Evolutionary conservation across 257 asterid species (phyloP), one percentile per base, ranked within the genome.

Genomic region (Salvia hispanica): DNA sequence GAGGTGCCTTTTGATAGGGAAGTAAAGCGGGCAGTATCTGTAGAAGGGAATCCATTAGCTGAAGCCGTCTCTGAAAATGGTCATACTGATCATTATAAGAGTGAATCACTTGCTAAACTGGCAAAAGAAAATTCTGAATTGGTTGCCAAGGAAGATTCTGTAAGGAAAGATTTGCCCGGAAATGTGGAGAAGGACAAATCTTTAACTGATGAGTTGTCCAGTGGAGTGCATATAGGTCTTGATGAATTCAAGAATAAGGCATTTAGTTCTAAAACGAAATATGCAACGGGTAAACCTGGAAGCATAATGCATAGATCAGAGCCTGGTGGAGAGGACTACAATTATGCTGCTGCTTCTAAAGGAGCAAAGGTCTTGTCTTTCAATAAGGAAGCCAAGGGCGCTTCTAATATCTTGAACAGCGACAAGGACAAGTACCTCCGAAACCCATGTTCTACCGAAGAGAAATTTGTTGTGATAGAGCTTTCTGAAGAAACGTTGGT

Each of bases 301-400:
- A 71, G 88, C 75, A 69, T 85, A 51, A 78, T 68, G 60, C 96
- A 87, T 60, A 80, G 96, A 78, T 82, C 88, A 51, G 99, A 94
- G 85, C 96, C 97, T 15, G 95, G 93, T 72, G 99, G 99, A 21
- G 76, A 82, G 39, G 96, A 87, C 67, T 91, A 91, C 80, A 94
- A 94, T 70, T 94, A 88, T 62, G 99, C 99, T 40, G 88, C 97
- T 39, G 78, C 95, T 37, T 85, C 97, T 11, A 89, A 89, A 79
- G 99, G 99, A 68, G 97, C 99, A 48, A 94, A 94, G 73, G 95
- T 91, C 69, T 70, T 94, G 79, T 85, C 87, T 13, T n/a, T 69
- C 80, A 94, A 94, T 77, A 94, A 91, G 81, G 99, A 94, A 85
- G 95, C 96, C 28, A 85, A 94, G 71, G 99, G 99, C 64, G 97